These are phyloP conservation scores for Schizochytrium sp. DNA, from an alignment of 108 stramenopile species.

Conservation along the genomic window DNA sequence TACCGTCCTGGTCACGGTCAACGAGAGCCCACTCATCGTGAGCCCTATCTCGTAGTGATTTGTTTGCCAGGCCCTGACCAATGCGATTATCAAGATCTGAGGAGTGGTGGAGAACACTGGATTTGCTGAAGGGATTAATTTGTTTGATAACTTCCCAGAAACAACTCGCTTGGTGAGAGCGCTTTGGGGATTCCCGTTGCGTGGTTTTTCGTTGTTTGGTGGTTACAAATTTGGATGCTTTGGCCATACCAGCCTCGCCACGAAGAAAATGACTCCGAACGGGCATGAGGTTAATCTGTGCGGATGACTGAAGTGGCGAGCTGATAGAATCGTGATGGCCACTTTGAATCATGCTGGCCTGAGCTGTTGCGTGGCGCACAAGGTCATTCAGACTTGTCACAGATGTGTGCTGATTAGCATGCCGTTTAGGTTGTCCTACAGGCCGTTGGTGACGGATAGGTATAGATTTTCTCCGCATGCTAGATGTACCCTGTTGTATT, in stretches of 20 bases:
- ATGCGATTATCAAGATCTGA: slow-evolving; percentile 2
- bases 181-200: slow-evolving; percentile 8
- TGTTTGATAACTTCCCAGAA: slow-evolving; percentile 42
- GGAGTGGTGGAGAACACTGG: background rate
- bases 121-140: slow-evolving; percentile 9
- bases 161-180: background rate
- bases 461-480: too few relatives aligned
- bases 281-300: too few relatives aligned
- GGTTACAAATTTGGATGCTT: background rate
- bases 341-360: too few relatives aligned
- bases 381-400: too few relatives aligned
- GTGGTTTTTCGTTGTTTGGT: background rate
- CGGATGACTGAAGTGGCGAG: too few relatives aligned
- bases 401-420: too few relatives aligned
- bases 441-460: too few relatives aligned
- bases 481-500: too few relatives aligned
- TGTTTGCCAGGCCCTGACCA: background rate
- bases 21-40: slow-evolving; percentile 43
- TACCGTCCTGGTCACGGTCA: slow-evolving; percentile 1
- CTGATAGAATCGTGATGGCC: too few relatives aligned
- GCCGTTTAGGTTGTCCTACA: too few relatives aligned
- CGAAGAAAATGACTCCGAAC: background rate
- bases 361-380: too few relatives aligned
- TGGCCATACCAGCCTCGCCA: background rate
- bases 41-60: slow-evolving; percentile 36